These are phyloP conservation scores for Quaeritorhiza haematococci DNA, from an alignment of 371 early-diverging fungal genomes.

Conservation along the genomic window DNA sequence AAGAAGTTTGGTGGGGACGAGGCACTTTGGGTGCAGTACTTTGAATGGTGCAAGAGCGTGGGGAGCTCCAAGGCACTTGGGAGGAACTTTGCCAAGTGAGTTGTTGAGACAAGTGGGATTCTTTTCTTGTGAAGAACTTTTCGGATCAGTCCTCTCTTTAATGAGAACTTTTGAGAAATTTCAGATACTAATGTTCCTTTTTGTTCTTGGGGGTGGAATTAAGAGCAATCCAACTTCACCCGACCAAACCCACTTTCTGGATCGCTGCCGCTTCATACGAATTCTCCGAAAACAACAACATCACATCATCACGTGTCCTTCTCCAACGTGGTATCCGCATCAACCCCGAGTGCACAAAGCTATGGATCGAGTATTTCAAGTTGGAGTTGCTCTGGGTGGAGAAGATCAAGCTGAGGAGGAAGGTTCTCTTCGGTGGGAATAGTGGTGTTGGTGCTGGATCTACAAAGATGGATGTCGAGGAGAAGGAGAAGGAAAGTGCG, in stretches of 20 bases:
- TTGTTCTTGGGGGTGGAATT: too few species aligned
- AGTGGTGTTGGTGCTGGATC: neutral
- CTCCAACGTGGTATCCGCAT: slow-evolving; percentile 85
- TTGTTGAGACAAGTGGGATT: too few species aligned
- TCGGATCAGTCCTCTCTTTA: too few species aligned
- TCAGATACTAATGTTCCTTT: neutral
- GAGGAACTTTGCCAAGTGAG: slow-evolving; percentile 64
- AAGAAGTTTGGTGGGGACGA: slow-evolving; percentile 76
- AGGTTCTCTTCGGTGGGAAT: slow-evolving; percentile 52
- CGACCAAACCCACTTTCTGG: slow-evolving; percentile 77
- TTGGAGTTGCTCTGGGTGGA: slow-evolving; percentile 85
- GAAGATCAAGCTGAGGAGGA: slow-evolving; percentile 75
- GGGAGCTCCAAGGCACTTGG: slow-evolving; percentile 64
- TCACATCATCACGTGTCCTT: slow-evolving; percentile 46
- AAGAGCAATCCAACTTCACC: slow-evolving; percentile 83
- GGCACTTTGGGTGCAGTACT: slow-evolving; percentile 85
- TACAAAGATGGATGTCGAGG: neutral
- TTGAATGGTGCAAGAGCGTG: slow-evolving; percentile 65
- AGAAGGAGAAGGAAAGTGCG: slow-evolving; percentile 34
- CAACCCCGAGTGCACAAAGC: slow-evolving; percentile 58
- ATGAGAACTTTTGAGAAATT: neutral
- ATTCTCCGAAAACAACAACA: slow-evolving; percentile 75
- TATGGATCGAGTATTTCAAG: slow-evolving; percentile 92
- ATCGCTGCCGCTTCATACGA: slow-evolving; percentile 88
- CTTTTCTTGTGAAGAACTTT: too few species aligned